phyloP scores from a whole-genome alignment of 176 grass and related monocot species.

The Luzula sylvatica region DNA sequence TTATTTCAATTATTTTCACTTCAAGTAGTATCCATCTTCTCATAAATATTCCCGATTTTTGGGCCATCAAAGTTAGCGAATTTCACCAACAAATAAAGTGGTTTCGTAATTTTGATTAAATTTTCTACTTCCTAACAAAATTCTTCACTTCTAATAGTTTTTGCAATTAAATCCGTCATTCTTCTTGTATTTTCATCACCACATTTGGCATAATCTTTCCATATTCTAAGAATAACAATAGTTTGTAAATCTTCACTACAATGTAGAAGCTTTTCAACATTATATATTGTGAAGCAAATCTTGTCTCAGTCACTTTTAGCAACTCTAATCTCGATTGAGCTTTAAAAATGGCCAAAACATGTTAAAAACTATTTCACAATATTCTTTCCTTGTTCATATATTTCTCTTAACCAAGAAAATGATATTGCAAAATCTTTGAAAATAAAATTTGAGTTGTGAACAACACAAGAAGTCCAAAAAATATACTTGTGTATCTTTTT shows the following conservation, averaged over 20 bases:
- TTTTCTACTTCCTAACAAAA: background rate
- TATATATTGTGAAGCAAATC: background rate
- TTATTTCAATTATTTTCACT: background rate
- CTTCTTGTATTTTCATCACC: background rate
- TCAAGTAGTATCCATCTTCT: background rate
- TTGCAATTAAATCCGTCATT: background rate
- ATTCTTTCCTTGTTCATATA: slow-evolving; percentile 3
- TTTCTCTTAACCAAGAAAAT: slow-evolving; percentile 1
- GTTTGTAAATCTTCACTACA: background rate
- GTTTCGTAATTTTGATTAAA: slow-evolving; percentile 2
- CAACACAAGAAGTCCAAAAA: slow-evolving; percentile 7
- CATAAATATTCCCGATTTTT: background rate
- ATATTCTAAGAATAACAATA: background rate
- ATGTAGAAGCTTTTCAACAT: background rate
- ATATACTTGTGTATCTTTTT: slow-evolving; percentile 15
- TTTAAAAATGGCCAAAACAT: slow-evolving; percentile 6
- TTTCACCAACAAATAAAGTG: background rate
- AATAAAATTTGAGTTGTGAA: slow-evolving; percentile 11
- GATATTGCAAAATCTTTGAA: slow-evolving; percentile 17
- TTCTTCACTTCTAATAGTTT: slow-evolving; percentile 6
- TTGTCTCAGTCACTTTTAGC: slow-evolving; percentile 6
- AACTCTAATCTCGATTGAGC: background rate
- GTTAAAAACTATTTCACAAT: background rate
- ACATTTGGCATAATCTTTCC: background rate
- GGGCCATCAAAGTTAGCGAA: background rate